Conservation (phyloP, 2,329 filamentous ascomycete genomes). For the Trichophyton mentagrophytes region DNA sequence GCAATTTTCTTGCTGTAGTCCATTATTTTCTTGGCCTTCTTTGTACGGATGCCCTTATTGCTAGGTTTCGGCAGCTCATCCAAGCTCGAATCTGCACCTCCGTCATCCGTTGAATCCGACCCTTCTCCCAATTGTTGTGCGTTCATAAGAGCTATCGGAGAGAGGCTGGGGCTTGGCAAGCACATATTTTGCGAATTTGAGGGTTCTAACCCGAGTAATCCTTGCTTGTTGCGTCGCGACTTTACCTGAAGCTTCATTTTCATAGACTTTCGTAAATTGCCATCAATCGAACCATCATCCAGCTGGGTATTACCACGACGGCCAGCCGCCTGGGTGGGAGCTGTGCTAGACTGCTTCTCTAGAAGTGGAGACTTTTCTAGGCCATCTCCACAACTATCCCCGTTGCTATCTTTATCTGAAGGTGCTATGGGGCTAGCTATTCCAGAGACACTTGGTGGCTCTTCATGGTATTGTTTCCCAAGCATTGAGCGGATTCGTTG, state of each 20-base stretch:
- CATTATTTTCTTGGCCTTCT: constrained; percentile 2
- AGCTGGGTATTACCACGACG: background rate
- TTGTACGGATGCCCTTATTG: background rate
- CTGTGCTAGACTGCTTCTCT: background rate
- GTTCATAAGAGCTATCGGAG: constrained; percentile 71
- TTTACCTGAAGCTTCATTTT: background rate
- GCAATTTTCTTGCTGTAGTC: constrained; percentile 15
- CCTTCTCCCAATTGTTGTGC: constrained; percentile 30
- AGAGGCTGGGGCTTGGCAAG: constrained; percentile 85
- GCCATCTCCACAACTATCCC: background rate
- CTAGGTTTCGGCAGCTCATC: constrained; percentile 34
- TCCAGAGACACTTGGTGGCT: background rate
- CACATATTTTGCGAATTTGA: constrained; percentile 53
- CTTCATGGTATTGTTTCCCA: background rate
- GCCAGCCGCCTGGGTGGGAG: background rate
- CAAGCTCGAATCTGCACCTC: constrained; percentile 33
- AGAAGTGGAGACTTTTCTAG: background rate
- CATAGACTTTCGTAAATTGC: background rate
- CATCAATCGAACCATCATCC: background rate
- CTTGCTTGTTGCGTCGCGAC: background rate
- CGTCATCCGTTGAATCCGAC: constrained; percentile 30
- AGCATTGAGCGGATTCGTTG: background rate
- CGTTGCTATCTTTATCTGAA: background rate
- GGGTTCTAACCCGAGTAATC: background rate
- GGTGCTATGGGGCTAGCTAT: background rate